Base-by-base conservation (phyloP, 1,139 yeast genomes). In the Zygosaccharomyces sapae region DNA sequence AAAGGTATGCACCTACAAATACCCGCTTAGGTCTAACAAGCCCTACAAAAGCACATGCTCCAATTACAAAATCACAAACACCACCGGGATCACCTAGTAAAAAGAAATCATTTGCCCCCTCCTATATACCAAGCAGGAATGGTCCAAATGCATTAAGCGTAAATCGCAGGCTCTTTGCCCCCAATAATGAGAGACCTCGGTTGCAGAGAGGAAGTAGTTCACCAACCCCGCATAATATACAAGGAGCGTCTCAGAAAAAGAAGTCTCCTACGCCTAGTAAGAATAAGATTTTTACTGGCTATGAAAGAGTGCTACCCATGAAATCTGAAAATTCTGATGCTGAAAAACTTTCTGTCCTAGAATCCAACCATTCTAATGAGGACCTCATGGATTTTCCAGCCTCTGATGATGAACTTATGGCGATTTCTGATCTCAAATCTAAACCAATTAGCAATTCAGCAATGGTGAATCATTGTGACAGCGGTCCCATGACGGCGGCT, bases 41-140 rank as follows among this genome's bases (percentile, higher is more conserved):
- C 6, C 39, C 46, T 13, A 30, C 33, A 10, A 40, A 34, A 10
- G 12, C 20, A 4, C 35, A 24, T 24, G 52, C 51, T 4, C 49
- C 55, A 2, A 40, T 5, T 8, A 20, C 45, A 4, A 38, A 41
- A 30, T 38, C 46, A 8, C 13, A 30, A 6, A 47, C 55, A 7
- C 51, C 48, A 3, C 44, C 49, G 5, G 51, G 45, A 7, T 45
- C 48, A 13, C 54, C 53, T 1, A 40, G 24, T 3, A 48, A 36
- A 25, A 44, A 40, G 24, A 44, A 37, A 22, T 33, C 36, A 8
- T 46, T 45, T 29, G 51, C 51, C 2, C 51, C 51, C 18, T 29
- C 33, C 6, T 51, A 50, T 38, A 53, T 45, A 6, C 55, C 58
- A 19, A 29, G 37, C 10, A 41, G 44, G 13, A 46, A 45, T 18